Base-by-base conservation (phyloP, 495 filamentous ascomycete species). In the Apodospora peruviana region DNA sequence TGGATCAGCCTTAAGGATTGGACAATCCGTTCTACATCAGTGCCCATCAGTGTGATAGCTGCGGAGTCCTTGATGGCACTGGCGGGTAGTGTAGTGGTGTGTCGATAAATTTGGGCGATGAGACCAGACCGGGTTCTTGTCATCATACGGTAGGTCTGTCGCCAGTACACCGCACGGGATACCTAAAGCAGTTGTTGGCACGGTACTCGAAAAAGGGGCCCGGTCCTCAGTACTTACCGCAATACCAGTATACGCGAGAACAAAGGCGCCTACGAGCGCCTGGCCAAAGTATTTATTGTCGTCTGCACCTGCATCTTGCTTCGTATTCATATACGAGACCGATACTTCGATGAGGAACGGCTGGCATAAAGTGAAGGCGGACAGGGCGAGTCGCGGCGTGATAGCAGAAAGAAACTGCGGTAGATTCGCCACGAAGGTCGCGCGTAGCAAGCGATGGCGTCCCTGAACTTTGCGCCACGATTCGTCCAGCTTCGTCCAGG, bases 1-100 rank as follows among this genome's bases (percentile, higher is more conserved):
- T 68, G 62, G 12, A 42, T 23, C 18, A 11, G 23, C 20, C 39
- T n/a, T 8, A 41, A 41, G 5, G 14, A 14, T 27, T 47, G 17
- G 9, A 56, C 50, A 20, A 68, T 65, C 4, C 57, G 48, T 40
- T 68, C 65, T 0, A 68, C 57, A 49, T 68, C 65, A 4, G 63
- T 58, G 24, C 75, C 79, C 81, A 86, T 85, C 4, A 82, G 72
- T 51, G 80, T 83, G 10, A 85, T 40, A 0, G 81, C 75, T 16
- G 53, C 69, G n/a, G 78, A 66, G 16, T 73, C 65, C 38, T 79
- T 73, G 0, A 68, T 66, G n/a, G 64, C 66, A 12, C 55, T 60
- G 0, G 71, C 48, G 14, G 49, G 65, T 0, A 83, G 51, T 9
- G 60, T 52, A n/a, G 71, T 67, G 12, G 79, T 77, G 45, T 73